Evolutionary conservation across 192 early-diverging fungal genomes (phyloP).

Genomic region (Linnemannia zychae): DNA sequence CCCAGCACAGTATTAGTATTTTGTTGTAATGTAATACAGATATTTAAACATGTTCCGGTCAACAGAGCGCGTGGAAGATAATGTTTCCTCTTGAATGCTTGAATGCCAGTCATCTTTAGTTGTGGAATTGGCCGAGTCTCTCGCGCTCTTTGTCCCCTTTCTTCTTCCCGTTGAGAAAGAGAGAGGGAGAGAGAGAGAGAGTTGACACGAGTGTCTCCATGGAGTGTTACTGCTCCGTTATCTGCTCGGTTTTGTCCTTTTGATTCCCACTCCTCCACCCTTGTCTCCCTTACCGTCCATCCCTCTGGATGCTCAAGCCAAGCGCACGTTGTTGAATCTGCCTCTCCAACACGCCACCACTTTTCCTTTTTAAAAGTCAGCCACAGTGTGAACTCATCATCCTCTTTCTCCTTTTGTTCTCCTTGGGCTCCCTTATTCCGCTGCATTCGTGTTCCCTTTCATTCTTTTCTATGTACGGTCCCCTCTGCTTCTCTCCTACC

Average conservation of each 20-base stretch:
- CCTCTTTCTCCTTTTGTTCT: background rate
- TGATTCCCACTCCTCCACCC: background rate
- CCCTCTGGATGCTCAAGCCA: background rate
- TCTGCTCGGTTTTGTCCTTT: background rate
- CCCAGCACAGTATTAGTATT: background rate
- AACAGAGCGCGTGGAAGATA: no score
- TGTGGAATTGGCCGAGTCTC: no score
- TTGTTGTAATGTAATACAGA: background rate
- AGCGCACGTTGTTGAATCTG: constrained; percentile 3
- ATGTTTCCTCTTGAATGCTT: no score
- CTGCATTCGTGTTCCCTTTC: background rate
- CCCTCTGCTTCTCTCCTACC: background rate
- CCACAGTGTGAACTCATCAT: background rate
- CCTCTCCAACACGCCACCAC: constrained; percentile 3
- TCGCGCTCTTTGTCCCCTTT: no score
- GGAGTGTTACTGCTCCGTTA: no score
- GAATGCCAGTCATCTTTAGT: no score
- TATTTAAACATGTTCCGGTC: background rate
- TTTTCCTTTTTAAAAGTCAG: background rate
- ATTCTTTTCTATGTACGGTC: background rate
- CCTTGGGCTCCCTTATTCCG: background rate
- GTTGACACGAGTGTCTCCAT: no score
- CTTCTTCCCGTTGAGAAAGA: no score
- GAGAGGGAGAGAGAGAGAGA: no score
- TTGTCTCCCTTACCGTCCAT: background rate